These are phyloP conservation scores for Vitis hybrid DNA, from an alignment of 177 flowering plant species.

Conservation along the genomic window DNA sequence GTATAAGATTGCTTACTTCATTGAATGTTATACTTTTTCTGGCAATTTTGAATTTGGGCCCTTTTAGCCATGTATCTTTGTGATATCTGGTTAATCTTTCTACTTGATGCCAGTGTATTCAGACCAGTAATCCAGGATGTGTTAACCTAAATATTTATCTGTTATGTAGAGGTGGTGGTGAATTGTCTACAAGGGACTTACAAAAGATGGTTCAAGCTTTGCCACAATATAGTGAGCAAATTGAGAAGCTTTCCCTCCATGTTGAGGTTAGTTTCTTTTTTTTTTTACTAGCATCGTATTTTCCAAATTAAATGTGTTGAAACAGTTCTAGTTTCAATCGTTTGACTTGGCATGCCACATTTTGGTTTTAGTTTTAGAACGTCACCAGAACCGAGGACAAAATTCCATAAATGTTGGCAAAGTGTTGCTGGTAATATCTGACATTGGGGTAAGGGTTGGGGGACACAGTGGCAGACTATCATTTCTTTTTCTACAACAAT, in stretches of 20 bases:
- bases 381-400: too few species aligned
- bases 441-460: too few species aligned
- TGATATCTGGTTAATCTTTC: neutral
- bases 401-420: too few species aligned
- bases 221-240: constrained; percentile 97
- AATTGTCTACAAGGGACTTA: constrained; percentile 85
- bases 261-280: constrained; percentile 75
- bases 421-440: too few species aligned
- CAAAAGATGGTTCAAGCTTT: constrained; percentile 99
- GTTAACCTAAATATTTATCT: constrained; percentile 2
- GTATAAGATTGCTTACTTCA: too few species aligned
- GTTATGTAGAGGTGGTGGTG: constrained; percentile 66
- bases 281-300: neutral
- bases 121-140: neutral
- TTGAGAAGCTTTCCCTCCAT: constrained; percentile 97
- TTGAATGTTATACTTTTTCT: too few species aligned
- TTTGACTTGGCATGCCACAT: too few species aligned
- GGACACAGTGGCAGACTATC: too few species aligned
- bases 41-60: neutral
- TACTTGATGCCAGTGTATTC: neutral
- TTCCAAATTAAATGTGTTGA: too few species aligned
- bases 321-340: too few species aligned
- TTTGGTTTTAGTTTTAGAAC: too few species aligned
- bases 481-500: too few species aligned
- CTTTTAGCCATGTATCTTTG: neutral